A percentile compares a stretch with the other conserved stretches of the same genome.
Conservation (phyloP, 202 grass and related monocot species). For the Schoenoplectus tabernaemontani region DNA sequence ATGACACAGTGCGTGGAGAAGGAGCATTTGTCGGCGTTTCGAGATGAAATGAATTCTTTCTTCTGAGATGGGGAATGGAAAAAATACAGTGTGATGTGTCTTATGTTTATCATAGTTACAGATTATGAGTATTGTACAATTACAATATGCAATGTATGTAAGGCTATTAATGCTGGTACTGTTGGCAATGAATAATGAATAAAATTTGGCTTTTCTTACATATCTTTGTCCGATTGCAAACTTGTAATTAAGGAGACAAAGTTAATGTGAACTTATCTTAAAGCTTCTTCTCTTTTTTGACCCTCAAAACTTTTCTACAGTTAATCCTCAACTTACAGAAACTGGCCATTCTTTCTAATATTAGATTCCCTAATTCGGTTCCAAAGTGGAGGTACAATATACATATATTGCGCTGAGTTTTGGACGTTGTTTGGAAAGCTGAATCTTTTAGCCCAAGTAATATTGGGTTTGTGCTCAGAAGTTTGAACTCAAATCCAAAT, state of each 20-base stretch:
- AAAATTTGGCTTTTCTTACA: background rate
- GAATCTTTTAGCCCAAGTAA: too few relatives aligned
- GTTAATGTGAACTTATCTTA: too few relatives aligned
- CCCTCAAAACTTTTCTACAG: too few relatives aligned
- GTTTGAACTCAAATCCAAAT: too few relatives aligned
- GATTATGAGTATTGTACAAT: background rate
- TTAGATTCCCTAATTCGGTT: too few relatives aligned
- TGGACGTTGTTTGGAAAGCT: too few relatives aligned
- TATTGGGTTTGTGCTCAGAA: too few relatives aligned
- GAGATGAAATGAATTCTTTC: constrained; percentile 44
- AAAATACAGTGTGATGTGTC: background rate
- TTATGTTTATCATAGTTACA: background rate
- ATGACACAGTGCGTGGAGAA: constrained; percentile 51
- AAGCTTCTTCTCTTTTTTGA: too few relatives aligned
- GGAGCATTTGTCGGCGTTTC: constrained; percentile 34
- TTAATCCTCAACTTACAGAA: too few relatives aligned
- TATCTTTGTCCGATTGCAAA: background rate
- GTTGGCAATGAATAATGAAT: background rate
- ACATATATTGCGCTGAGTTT: too few relatives aligned
- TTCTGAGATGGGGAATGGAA: constrained; percentile 17
- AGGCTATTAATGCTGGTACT: background rate
- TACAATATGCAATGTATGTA: background rate
- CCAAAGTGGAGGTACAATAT: too few relatives aligned
- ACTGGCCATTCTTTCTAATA: too few relatives aligned
- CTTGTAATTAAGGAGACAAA: background rate